A percentile compares a stretch with the other conserved stretches of the same genome.
These are phyloP conservation scores for Crucihimalaya himalaica DNA, from an alignment of 345 rosid genomes.

Conservation along the genomic window DNA sequence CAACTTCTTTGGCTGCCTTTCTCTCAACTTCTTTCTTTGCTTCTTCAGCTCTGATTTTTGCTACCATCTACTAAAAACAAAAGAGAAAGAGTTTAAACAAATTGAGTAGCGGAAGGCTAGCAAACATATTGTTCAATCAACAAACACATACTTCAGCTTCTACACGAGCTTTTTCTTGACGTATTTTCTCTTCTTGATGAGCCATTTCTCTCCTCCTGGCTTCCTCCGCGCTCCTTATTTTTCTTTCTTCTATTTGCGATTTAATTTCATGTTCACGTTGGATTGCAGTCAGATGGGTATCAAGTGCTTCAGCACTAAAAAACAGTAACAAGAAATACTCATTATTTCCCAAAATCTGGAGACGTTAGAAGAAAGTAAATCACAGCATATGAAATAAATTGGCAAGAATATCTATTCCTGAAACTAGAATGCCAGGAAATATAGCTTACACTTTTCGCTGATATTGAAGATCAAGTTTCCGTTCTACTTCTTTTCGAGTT, in stretches of 20 bases:
- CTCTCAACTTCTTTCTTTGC: constrained; percentile 72
- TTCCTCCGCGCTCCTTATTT: constrained; percentile 84
- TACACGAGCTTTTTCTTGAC: constrained; percentile 77
- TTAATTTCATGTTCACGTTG: constrained; percentile 81
- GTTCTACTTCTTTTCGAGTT: constrained; percentile 70
- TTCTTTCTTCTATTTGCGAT: constrained; percentile 91
- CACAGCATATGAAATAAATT: not conserved
- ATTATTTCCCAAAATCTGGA: constrained; percentile 5
- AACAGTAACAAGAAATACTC: constrained; percentile 25
- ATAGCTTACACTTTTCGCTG: constrained; percentile 77
- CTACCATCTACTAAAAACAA: constrained; percentile 43
- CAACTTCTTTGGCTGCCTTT: constrained; percentile 65
- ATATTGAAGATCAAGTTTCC: constrained; percentile 75
- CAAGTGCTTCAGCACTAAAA: constrained; percentile 92
- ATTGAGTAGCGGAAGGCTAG: not conserved
- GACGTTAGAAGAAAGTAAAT: not conserved
- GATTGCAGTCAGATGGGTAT: constrained; percentile 77
- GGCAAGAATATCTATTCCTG: not conserved
- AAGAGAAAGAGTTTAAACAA: not conserved
- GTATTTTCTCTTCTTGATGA: constrained; percentile 73
- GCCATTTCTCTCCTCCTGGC: constrained; percentile 82
- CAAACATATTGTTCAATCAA: not conserved
- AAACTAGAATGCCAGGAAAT: constrained; percentile 12
- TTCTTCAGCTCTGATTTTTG: constrained; percentile 77
- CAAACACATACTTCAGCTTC: constrained; percentile 79